Percentiles rank a stretch among this genome's conserved stretches.
phyloP scores from a whole-genome alignment of 2,329 filamentous ascomycete species.

The Calcarisporium arbuscula region DNA sequence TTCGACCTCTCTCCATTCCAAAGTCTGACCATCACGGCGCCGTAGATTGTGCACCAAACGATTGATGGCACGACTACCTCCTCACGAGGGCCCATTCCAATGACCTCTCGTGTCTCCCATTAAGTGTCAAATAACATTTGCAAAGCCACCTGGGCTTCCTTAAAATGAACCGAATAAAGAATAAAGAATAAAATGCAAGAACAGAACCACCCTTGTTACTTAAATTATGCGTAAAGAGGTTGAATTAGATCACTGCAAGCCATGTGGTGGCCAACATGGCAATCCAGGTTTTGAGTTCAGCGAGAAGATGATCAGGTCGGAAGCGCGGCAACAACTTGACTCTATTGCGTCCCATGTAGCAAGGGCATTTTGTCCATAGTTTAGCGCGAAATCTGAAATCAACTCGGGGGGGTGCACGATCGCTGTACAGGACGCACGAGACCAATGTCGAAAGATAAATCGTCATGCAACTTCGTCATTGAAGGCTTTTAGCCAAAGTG shows the following conservation, averaged over 20 bases:
- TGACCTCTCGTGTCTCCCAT: conserved; percentile 8
- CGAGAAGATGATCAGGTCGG: too few species aligned
- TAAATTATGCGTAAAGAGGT: conserved; percentile 19
- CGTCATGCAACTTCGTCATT: conserved; percentile 54
- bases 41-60: too few species aligned
- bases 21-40: too few species aligned
- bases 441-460: conserved; percentile 46
- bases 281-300: too few species aligned
- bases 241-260: conserved; percentile 20
- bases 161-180: conserved; percentile 18
- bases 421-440: conserved; percentile 57
- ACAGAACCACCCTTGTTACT: conserved; percentile 17
- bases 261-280: conserved; percentile 20
- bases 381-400: conserved; percentile 22
- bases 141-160: conserved; percentile 28
- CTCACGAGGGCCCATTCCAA: too few species aligned
- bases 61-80: too few species aligned
- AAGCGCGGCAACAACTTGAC: too few species aligned
- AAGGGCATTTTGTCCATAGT: too few species aligned
- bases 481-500: conserved; percentile 37
- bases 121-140: conserved; percentile 15
- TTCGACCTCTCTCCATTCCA: too few species aligned
- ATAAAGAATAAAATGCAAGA: conserved; percentile 14
- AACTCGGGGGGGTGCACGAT: too few species aligned
- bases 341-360: too few species aligned